These are phyloP conservation scores for Cunninghamia lanceolata DNA, from an alignment of 75 land plant genomes.

Conservation along the genomic window DNA sequence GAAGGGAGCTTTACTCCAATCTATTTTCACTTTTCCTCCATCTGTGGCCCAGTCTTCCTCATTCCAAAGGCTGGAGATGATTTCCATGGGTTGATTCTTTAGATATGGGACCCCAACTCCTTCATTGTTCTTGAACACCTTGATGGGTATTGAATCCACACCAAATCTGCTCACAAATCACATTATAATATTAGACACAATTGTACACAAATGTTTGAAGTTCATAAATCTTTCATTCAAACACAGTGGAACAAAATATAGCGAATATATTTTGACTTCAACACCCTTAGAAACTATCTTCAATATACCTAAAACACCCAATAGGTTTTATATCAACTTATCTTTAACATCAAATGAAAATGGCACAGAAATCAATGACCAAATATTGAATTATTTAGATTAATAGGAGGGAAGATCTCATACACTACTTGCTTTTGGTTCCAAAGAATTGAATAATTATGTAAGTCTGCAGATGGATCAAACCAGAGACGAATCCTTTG, in stretches of 20 bases:
- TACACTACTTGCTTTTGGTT: slow-evolving; percentile 50
- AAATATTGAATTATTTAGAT: not conserved
- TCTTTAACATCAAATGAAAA: not conserved
- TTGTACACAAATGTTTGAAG: not conserved
- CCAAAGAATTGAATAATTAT: slow-evolving; percentile 59
- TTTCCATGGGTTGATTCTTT: slow-evolving; percentile 40
- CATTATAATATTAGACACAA: not conserved
- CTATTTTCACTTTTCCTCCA: slow-evolving; percentile 48
- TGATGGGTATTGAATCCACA: slow-evolving; percentile 62
- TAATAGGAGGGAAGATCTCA: not conserved
- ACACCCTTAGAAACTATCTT: too few relatives aligned
- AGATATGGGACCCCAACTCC: slow-evolving; percentile 34
- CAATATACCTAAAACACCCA: too few relatives aligned
- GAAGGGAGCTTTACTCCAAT: slow-evolving; percentile 65
- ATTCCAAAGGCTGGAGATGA: slow-evolving; percentile 62
- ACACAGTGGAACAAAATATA: too few relatives aligned
- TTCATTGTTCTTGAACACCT: slow-evolving; percentile 58
- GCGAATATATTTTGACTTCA: too few relatives aligned
- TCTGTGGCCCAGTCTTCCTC: slow-evolving; percentile 74
- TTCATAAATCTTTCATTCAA: too few relatives aligned
- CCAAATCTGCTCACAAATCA: slow-evolving; percentile 30
- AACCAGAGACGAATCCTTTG: slow-evolving; percentile 51
- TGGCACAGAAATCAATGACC: not conserved
- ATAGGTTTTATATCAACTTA: too few relatives aligned
- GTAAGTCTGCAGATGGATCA: slow-evolving; percentile 51